Percentiles rank a stretch among this genome's conserved stretches.
These are phyloP conservation scores for Paxillus ammoniavirescens DNA, from an alignment of 768 basidiomycete species.

Conservation along the genomic window DNA sequence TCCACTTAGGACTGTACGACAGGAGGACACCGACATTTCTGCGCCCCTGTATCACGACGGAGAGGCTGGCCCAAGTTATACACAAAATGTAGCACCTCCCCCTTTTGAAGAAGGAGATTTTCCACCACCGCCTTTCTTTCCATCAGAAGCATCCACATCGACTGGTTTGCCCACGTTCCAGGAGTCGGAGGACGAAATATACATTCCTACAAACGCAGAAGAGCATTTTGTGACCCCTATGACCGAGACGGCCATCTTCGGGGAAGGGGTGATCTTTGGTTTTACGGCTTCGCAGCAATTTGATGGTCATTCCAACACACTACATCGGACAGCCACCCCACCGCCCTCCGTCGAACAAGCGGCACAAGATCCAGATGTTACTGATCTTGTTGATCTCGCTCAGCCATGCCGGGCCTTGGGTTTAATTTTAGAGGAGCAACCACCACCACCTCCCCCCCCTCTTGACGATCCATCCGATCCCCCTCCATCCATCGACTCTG, in stretches of 20 bases:
- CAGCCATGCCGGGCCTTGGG: constrained; percentile 59
- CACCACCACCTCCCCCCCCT: constrained; percentile 74
- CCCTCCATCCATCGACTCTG: constrained; percentile 85
- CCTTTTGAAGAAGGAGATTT: constrained; percentile 84
- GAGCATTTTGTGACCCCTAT: constrained; percentile 37
- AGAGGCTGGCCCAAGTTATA: constrained; percentile 74
- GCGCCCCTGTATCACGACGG: constrained; percentile 68
- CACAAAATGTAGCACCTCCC: constrained; percentile 66
- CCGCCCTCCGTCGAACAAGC: constrained; percentile 79
- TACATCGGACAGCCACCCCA: constrained; percentile 63
- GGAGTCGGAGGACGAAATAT: constrained; percentile 77
- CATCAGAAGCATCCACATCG: constrained; percentile 59
- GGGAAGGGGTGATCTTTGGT: constrained; percentile 79
- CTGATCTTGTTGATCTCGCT: constrained; percentile 56
- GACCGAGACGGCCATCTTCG: constrained; percentile 43
- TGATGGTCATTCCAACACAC: constrained; percentile 73
- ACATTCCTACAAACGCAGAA: constrained; percentile 46
- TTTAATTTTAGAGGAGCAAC: constrained; percentile 53
- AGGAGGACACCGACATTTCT: constrained; percentile 60
- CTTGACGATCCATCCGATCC: constrained; percentile 89
- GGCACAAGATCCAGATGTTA: constrained; percentile 67
- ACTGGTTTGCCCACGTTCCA: constrained; percentile 67
- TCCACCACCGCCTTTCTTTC: constrained; percentile 65
- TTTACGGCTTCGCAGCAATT: constrained; percentile 72
- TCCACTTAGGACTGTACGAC: constrained; percentile 65